Base-by-base conservation (phyloP, 139 green algal genomes). In the Chlamydomonas eustigma region DNA sequence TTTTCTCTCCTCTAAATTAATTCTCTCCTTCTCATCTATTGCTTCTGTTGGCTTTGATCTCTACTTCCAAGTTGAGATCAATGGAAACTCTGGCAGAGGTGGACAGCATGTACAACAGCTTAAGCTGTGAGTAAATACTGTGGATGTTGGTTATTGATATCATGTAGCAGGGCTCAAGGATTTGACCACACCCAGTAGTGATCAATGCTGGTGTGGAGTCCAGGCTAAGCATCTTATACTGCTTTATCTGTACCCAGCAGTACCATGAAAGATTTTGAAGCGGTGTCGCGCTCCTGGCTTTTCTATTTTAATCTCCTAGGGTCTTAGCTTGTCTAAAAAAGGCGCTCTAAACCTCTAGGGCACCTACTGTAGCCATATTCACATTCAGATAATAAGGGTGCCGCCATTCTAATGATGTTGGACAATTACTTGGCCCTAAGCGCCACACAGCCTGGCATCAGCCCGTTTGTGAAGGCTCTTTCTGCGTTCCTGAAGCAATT, bases 401-500 rank as follows among this genome's bases (percentile, higher is more conserved):
- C 81, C 1, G 81, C 85, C 5, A 85, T 98, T 64, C 85, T 98
- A 58, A 87, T 92, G 67, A 97, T 98, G 92, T 85, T 98, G 76
- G 83, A 90, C 0, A 86, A 92, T 3, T 93, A 88, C 81, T 58
- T 95, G 2, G 67, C 67, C 4, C 44, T 58, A 12, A 58, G 44
- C 44, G 44, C 44, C 12, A 28, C 44, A 18, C 44, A 58, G 44
- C 44, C 44, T 12, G 44, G 18, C 44, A 58, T 28, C 12, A 18
- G 18, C 44, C 44, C 44, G 12, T 18, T 58, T 12, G 12, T 58
- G 44, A 12, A 58, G 44, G 44, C 44, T 12, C 44, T 58, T 12
- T 28, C 44, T 12, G 44, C 18, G 18, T 58, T 58, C 44, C 44
- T 58, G 44, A 12, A 28, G 12, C 44, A 58, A 18, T 18, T 28